These are phyloP conservation scores for Lachancea meyersii DNA, from an alignment of 805 yeast species.

Conservation along the genomic window DNA sequence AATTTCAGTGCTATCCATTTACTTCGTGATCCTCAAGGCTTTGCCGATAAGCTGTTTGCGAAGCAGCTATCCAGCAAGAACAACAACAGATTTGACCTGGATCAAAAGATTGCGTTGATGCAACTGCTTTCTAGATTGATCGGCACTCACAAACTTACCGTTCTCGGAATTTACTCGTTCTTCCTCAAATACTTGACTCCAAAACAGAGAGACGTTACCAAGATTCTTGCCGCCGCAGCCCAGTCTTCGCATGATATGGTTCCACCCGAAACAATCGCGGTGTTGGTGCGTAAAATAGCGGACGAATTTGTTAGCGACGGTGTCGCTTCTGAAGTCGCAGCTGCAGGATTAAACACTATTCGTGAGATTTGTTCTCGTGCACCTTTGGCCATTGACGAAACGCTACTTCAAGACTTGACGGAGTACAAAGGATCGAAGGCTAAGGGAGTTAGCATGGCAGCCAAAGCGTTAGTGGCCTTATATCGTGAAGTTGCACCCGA, in stretches of 20 bases:
- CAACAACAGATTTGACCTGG: slow-evolving; percentile 67
- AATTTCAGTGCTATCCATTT: slow-evolving; percentile 94
- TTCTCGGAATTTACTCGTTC: slow-evolving; percentile 83
- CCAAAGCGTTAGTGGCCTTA: slow-evolving; percentile 74
- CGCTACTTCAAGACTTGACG: slow-evolving; percentile 79
- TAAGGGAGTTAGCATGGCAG: slow-evolving; percentile 91
- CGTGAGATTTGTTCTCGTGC: slow-evolving; percentile 90
- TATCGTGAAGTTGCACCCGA: slow-evolving; percentile 96
- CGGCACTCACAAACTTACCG: slow-evolving; percentile 90
- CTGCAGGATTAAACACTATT: slow-evolving; percentile 94
- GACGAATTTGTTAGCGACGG: slow-evolving; percentile 98
- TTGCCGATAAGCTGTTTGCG: slow-evolving; percentile 78
- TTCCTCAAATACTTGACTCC: slow-evolving; percentile 89
- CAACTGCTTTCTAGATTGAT: slow-evolving; percentile 81
- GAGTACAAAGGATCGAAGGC: slow-evolving; percentile 91
- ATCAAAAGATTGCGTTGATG: slow-evolving; percentile 83
- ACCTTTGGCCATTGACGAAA: slow-evolving; percentile 86
- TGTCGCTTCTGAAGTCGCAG: slow-evolving; percentile 95
- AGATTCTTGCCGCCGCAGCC: slow-evolving; percentile 93
- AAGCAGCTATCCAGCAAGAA: slow-evolving; percentile 66
- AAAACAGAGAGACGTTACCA: slow-evolving; percentile 89
- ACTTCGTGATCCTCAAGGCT: slow-evolving; percentile 94
- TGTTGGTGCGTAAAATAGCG: slow-evolving; percentile 84
- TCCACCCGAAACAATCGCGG: slow-evolving; percentile 85
- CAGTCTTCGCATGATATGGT: slow-evolving; percentile 95